Conservation (phyloP, 2,329 filamentous ascomycete species). For the Hypoxylon sp. region DNA sequence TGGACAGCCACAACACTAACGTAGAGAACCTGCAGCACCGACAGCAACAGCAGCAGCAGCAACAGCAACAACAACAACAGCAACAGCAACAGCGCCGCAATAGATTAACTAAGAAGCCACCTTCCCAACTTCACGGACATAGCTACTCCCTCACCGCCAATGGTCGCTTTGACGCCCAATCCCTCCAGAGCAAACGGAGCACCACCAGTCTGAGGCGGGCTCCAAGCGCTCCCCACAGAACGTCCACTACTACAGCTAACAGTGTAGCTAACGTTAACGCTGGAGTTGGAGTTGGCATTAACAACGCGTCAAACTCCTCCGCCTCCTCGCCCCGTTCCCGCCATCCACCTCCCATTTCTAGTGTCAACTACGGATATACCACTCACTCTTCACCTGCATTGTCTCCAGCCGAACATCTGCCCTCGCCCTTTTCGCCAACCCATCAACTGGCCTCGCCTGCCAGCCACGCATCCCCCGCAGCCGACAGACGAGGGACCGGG, state of each 20-base stretch:
- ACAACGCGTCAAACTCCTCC: constrained; percentile 61
- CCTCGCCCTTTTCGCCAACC: constrained; percentile 54
- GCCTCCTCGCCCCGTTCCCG: constrained; percentile 59
- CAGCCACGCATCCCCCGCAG: constrained; percentile 21
- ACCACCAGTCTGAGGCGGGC: constrained; percentile 71
- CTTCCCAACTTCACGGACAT: constrained; percentile 61
- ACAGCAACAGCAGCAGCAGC: constrained; percentile 43
- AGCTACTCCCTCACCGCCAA: constrained; percentile 62
- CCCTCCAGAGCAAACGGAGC: constrained; percentile 72
- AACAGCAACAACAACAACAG: constrained; percentile 30
- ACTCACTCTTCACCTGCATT: constrained; percentile 59
- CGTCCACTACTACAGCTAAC: constrained; percentile 36
- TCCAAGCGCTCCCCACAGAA: constrained; percentile 65
- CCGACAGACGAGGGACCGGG: constrained; percentile 29
- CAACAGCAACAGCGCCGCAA: constrained; percentile 61
- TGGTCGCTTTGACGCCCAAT: constrained; percentile 66
- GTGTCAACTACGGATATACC: constrained; percentile 32
- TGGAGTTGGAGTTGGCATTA: constrained; percentile 24
- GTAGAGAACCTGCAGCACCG: constrained; percentile 42
- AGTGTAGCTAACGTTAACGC: constrained; percentile 30
- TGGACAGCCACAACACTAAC: constrained; percentile 40
- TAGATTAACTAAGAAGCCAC: constrained; percentile 72
- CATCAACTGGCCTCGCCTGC: constrained; percentile 42
- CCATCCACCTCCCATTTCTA: constrained; percentile 48
- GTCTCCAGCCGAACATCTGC: constrained; percentile 60